Evolutionary conservation across 2,329 filamentous ascomycete species (phyloP).

Genomic region (Ascochyta rabiei): DNA sequence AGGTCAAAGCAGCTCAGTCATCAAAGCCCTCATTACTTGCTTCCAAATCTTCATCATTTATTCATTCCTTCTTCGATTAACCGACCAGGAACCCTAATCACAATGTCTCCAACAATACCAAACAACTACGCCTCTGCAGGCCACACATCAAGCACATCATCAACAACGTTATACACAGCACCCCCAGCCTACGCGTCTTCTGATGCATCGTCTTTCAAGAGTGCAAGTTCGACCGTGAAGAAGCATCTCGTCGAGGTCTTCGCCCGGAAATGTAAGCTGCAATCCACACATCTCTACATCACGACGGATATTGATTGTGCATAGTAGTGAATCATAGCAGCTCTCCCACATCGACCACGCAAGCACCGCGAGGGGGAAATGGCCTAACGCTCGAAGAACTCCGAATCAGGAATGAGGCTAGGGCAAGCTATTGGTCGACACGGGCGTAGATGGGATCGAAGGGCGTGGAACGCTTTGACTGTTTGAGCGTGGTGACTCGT

Average conservation of each 20-base stretch:
- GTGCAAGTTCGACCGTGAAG: conserved; percentile 22
- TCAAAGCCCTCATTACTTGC: not conserved
- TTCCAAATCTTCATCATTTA: no score
- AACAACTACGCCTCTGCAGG: not conserved
- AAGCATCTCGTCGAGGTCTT: conserved; percentile 21
- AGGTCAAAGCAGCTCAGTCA: not conserved
- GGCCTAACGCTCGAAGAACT: conserved; percentile 10
- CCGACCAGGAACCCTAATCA: no score
- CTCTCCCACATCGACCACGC: not conserved
- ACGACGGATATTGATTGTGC: not conserved
- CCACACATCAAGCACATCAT: not conserved
- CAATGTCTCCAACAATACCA: conserved; percentile 8
- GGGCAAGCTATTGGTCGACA: conserved; percentile 18
- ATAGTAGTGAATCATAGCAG: conserved; percentile 3
- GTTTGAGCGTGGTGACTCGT: not conserved
- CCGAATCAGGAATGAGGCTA: conserved; percentile 16
- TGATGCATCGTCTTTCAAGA: conserved; percentile 14
- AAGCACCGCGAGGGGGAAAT: conserved; percentile 2
- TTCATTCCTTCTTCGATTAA: no score
- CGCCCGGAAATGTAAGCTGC: conserved; percentile 17
- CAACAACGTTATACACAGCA: conserved; percentile 4
- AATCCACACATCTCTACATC: not conserved
- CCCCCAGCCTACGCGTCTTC: conserved; percentile 20
- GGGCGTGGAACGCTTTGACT: not conserved
- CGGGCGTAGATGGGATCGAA: not conserved